These are phyloP conservation scores for Cyberlindnera japonica DNA, from an alignment of 805 yeast genomes.

Conservation along the genomic window DNA sequence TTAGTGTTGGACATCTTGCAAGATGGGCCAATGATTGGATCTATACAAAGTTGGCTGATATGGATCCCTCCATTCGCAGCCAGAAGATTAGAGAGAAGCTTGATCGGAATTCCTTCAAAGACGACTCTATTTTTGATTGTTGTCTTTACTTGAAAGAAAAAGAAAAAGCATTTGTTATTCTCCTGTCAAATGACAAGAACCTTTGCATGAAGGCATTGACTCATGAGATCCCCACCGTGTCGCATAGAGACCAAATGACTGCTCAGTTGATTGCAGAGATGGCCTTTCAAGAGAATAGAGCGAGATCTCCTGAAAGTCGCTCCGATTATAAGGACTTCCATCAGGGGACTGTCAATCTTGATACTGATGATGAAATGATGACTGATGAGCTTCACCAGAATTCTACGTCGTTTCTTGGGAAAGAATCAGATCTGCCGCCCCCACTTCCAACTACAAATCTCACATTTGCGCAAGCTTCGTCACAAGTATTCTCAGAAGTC, in stretches of 20 bases:
- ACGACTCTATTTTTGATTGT: slow-evolving; percentile 85
- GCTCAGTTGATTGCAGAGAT: slow-evolving; percentile 42
- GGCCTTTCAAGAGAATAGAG: slow-evolving; percentile 35
- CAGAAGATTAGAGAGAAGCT: slow-evolving; percentile 57
- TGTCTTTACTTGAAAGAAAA: slow-evolving; percentile 57
- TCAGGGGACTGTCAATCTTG: too few species aligned
- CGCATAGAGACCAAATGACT: slow-evolving; percentile 41
- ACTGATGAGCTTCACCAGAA: too few species aligned
- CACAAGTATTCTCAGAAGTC: slow-evolving; percentile 39
- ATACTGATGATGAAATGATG: background rate
- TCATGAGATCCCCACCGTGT: slow-evolving; percentile 61
- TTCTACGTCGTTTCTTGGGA: too few species aligned
- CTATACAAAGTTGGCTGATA: slow-evolving; percentile 51
- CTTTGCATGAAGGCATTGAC: slow-evolving; percentile 74
- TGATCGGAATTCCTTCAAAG: slow-evolving; percentile 47
- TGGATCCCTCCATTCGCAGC: slow-evolving; percentile 51
- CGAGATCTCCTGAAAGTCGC: background rate
- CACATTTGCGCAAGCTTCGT: slow-evolving; percentile 16
- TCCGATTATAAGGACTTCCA: background rate
- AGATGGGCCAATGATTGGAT: slow-evolving; percentile 80
- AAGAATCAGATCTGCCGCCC: background rate
- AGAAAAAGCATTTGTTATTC: slow-evolving; percentile 43
- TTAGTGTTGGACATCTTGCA: slow-evolving; percentile 52
- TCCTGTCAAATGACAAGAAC: slow-evolving; percentile 81
- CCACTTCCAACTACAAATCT: background rate